Conservation (phyloP, 2,329 filamentous ascomycete species). For the Sporothrix euskadiensis region DNA sequence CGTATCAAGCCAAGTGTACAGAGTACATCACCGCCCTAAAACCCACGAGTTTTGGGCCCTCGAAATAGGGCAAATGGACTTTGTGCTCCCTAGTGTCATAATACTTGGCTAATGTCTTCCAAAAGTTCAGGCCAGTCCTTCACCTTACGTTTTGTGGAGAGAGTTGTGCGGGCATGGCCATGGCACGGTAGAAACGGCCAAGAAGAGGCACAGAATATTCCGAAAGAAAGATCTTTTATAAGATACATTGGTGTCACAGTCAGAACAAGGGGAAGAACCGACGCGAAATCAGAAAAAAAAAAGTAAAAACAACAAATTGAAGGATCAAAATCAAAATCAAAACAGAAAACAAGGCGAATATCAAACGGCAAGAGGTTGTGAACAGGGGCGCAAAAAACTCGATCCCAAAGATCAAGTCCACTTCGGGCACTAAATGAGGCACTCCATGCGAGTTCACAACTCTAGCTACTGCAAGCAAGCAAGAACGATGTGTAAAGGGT, state of each 20-base stretch:
- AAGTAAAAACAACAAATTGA: not conserved
- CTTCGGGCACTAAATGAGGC: not conserved
- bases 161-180: not conserved
- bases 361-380: not conserved
- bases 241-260: not conserved
- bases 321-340: not conserved
- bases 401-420: not conserved
- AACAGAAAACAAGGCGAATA: not conserved
- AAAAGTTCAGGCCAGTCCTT: not conserved
- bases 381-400: not conserved
- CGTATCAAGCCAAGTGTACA: not conserved
- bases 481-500: not conserved
- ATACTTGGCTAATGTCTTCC: not conserved
- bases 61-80: constrained; percentile 6
- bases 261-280: not conserved
- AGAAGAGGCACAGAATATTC: not conserved
- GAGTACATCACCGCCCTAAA: not conserved
- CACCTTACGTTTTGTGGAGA: constrained; percentile 1
- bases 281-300: not conserved
- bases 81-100: not conserved
- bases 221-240: not conserved
- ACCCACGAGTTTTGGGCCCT: not conserved
- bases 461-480: not conserved
- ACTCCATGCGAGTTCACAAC: not conserved
- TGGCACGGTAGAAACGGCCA: not conserved